Evolutionary conservation across 31 red algal species (phyloP).

Genomic region (Porphyra umbilicalis): DNA sequence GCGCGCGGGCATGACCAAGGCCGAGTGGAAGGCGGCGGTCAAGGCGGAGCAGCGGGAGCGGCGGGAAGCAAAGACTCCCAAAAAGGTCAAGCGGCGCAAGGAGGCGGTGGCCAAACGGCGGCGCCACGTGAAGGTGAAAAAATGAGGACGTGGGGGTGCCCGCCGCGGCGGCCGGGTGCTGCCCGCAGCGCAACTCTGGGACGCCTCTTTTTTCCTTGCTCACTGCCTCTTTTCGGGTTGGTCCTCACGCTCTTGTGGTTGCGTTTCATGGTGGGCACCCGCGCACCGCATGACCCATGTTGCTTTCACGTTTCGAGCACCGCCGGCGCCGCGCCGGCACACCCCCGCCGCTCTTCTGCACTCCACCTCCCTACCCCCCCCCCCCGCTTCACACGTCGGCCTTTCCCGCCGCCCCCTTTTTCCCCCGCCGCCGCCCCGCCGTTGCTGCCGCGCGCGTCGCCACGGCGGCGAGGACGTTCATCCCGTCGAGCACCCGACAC

Average conservation of each 20-base stretch:
- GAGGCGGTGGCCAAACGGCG: conserved; percentile 55
- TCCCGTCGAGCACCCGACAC: neutral
- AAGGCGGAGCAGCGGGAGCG: conserved; percentile 54
- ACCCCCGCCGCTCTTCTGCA: neutral
- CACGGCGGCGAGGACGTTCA: neutral
- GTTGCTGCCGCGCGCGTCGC: neutral
- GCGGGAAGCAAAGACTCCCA: conserved; percentile 71
- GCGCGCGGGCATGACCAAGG: conserved; percentile 36
- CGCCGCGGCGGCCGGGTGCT: too few species aligned
- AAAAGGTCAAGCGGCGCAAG: conserved; percentile 79
- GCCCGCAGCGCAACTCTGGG: too few species aligned
- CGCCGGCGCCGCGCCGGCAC: too few species aligned
- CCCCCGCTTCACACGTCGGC: neutral
- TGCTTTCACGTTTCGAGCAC: too few species aligned
- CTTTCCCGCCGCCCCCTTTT: too few species aligned
- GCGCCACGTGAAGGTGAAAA: conserved; percentile 10
- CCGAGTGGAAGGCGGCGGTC: conserved; percentile 78
- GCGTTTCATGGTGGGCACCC: too few species aligned
- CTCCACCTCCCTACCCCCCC: neutral
- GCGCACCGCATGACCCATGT: too few species aligned
- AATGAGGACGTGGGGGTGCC: conserved; percentile 9
- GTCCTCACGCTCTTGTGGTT: too few species aligned
- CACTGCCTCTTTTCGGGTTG: too few species aligned
- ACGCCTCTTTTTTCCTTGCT: too few species aligned
- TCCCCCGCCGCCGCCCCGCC: neutral